phyloP scores from a whole-genome alignment of 1,284 basidiomycete genomes.

The Salmacisia buchloeana region DNA sequence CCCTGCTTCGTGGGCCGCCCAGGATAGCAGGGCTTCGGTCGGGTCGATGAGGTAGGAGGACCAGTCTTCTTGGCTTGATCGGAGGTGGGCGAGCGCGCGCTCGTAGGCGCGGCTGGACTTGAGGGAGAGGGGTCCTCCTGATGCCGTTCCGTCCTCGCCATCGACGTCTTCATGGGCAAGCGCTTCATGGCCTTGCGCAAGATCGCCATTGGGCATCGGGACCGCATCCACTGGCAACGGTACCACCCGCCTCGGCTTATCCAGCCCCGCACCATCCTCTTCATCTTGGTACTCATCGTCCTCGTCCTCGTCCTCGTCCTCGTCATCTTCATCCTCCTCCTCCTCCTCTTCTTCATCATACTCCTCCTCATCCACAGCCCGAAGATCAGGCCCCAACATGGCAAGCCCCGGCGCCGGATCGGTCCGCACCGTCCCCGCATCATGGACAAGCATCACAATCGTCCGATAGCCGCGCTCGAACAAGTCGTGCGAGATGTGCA shows the following conservation, averaged over 20 bases:
- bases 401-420: neutral
- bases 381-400: neutral
- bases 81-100: no score
- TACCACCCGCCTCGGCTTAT: no score
- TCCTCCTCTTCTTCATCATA: neutral
- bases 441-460: neutral
- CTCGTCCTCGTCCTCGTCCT: neutral
- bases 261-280: no score
- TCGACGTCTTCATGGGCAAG: neutral
- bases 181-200: neutral
- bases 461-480: neutral
- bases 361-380: neutral
- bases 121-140: neutral
- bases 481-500: neutral
- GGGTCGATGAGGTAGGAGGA: conserved; percentile 7
- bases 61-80: no score
- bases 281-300: no score
- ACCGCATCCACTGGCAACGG: no score
- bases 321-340: neutral
- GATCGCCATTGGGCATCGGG: neutral
- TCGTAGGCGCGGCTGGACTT: neutral
- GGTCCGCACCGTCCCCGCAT: neutral
- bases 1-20: neutral
- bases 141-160: neutral
- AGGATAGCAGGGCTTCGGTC: conserved; percentile 1